Base-by-base conservation (phyloP, 169 alveolate species). In the Plasmodium cynomolgi region DNA sequence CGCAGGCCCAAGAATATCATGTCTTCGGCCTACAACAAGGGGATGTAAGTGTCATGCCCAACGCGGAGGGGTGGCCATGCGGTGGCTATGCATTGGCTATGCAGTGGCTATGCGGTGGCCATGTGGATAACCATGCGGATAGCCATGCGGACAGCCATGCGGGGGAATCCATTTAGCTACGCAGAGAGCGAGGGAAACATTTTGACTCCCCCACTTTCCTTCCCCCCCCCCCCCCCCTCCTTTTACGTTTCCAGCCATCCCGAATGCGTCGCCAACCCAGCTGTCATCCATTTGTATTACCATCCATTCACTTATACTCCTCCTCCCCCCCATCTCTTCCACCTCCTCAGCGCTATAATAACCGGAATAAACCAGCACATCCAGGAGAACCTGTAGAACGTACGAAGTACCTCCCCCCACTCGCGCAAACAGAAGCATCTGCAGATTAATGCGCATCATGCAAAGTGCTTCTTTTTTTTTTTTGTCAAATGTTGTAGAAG, bases 21-120 rank as follows among this genome's bases (percentile, higher is more conserved):
- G 47, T 88, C 94, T 20, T 80, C 91, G 7, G 91, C 94, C 3
- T 80, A 88, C 50, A 88, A 13, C 33, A 88, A 88, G 56, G 88
- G 91, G 81, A 79, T 79, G 92, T 84, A 33, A 84, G 92, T 72
- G 17, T 9, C 44, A 5, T 6, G 17, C 11, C 15, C 58, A 9
- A 3, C 56, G 2, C 4, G n/a, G 56, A n/a, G n/a, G n/a, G 17
- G 26, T 79, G 15, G 17, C 26, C 23, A 77, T 33, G 23, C 7
- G 23, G n/a, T n/a, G n/a, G n/a, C n/a, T n/a, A n/a, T n/a, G n/a
- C n/a, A n/a, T n/a, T n/a, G n/a, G n/a, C n/a, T n/a, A n/a, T n/a
- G n/a, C n/a, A n/a, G n/a, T n/a, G n/a, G n/a, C n/a, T n/a, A n/a
- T n/a, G n/a, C n/a, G n/a, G n/a, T n/a, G n/a, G n/a, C n/a, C n/a